These are phyloP conservation scores for Boletellus sp. DNA, from an alignment of 1,284 basidiomycete species.

Conservation along the genomic window DNA sequence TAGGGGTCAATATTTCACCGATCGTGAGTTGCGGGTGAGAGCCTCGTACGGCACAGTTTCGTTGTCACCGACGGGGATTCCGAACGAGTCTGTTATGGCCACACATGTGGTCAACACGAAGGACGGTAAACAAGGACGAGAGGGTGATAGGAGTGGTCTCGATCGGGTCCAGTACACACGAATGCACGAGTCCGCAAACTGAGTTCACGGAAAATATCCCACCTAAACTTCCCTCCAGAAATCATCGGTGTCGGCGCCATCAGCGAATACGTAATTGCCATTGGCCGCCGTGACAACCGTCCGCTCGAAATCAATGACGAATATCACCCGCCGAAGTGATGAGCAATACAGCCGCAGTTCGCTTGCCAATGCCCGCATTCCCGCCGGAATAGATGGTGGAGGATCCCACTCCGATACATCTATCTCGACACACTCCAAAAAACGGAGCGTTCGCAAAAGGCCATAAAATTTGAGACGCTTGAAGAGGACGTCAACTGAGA, in stretches of 20 bases:
- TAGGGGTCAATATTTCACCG: neutral
- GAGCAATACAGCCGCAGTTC: constrained; percentile 59
- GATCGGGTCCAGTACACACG: constrained; percentile 8
- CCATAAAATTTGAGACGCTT: constrained; percentile 61
- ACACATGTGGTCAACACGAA: constrained; percentile 20
- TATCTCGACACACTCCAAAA: constrained; percentile 53
- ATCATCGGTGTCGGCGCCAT: constrained; percentile 41
- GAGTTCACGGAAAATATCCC: no score
- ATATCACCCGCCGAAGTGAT: constrained; percentile 47
- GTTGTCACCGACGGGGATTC: constrained; percentile 8
- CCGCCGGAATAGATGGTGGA: constrained; percentile 45
- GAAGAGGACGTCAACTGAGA: constrained; percentile 10
- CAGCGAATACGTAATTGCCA: constrained; percentile 42
- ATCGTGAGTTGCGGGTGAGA: constrained; percentile 1
- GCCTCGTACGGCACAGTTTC: neutral
- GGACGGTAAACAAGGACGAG: constrained; percentile 5
- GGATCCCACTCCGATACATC: constrained; percentile 64
- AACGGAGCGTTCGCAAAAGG: constrained; percentile 48
- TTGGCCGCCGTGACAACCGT: constrained; percentile 44
- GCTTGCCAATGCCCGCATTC: constrained; percentile 51
- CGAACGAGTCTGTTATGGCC: constrained; percentile 9
- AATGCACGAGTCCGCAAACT: no score
- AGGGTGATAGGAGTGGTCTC: constrained; percentile 1
- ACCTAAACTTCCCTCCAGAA: constrained; percentile 51
- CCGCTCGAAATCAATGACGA: constrained; percentile 59